Base-by-base conservation (phyloP, 805 yeast genomes). In the Wickerhamomyces tratensis region DNA sequence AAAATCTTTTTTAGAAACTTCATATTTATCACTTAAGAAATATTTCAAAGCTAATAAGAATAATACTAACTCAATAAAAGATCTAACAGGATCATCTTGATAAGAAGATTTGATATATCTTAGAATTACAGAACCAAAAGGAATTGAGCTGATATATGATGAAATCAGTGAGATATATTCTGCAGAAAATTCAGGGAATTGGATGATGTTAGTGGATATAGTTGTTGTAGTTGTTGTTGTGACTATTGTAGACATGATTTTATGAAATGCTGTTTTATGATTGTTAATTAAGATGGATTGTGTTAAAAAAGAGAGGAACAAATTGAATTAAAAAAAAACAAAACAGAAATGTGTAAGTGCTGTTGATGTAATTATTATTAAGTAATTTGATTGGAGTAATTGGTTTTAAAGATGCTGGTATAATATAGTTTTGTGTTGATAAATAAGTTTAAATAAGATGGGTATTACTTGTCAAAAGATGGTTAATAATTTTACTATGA, bases 41-140 rank as follows among this genome's bases (percentile, higher is more conserved):
- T 93, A 93, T 50, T 83, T 72, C 46, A 88, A 67, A 5, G 96
- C 98, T 61, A 89, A 84, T 12, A 88, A 58, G 33, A 88, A 75
- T 52, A 93, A 69, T 14, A 79, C 68, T 34, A 84, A 61, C 64
- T 93, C 98, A 42, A 93, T 69, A 7, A 86, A 56, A 1, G 98
- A 85, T 54, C 98, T 76, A 46, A 87, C 73, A 2, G 98, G 98
- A 61, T 93, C 98, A 62, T 93, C 78, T 60, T 87, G 88, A 59
- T 89, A 89, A 3, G 97, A 87, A 11, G 88, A 79, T 49, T 72
- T 72, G 54, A 93, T 81, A 62, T 93, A 93, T 43, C 88, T 64
- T 31, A 82, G 64, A 6, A 81, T 56, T 43, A 76, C 64, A 38
- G 63, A 66, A 13, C 84, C 83, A 43, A 84, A 84, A 2, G 86